A percentile compares a stretch with the other conserved stretches of the same genome.
Conservation (phyloP, 495 filamentous ascomycete genomes). For the Xylaria grammica region DNA sequence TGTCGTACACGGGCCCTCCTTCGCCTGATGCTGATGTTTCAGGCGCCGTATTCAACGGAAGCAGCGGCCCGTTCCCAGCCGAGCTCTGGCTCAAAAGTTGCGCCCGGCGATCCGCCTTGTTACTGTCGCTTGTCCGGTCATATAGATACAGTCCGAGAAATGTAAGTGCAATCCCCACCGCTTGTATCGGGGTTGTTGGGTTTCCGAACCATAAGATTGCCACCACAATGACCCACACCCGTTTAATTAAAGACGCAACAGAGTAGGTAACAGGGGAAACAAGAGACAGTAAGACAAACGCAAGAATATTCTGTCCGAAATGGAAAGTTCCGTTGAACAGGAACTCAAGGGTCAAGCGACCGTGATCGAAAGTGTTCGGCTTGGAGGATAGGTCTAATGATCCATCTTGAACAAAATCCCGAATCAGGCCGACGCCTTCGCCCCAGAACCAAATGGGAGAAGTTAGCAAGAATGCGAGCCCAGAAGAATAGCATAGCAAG, state of each 20-base stretch:
- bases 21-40: constrained; percentile 26
- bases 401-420: constrained; percentile 74
- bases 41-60: constrained; percentile 65
- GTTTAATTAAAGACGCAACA: constrained; percentile 92
- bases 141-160: constrained; percentile 96
- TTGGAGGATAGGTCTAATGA: constrained; percentile 62
- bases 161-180: constrained; percentile 81
- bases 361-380: constrained; percentile 78
- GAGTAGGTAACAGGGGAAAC: constrained; percentile 97
- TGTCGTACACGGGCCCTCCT: constrained; percentile 39
- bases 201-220: constrained; percentile 97
- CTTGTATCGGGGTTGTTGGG: constrained; percentile 81
- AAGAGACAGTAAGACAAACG: constrained; percentile 88
- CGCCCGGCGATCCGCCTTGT: constrained; percentile 77
- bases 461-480: constrained; percentile 86
- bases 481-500: constrained; percentile 93
- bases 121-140: constrained; percentile 85
- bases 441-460: constrained; percentile 92
- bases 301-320: constrained; percentile 94
- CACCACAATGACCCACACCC: constrained; percentile 94
- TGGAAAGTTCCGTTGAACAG: constrained; percentile 97
- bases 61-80: constrained; percentile 57
- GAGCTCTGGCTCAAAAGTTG: constrained; percentile 53
- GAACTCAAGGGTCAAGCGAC: constrained; percentile 79
- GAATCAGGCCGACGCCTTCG: constrained; percentile 78